Percentiles rank a stretch among this genome's conserved stretches.
Conservation (phyloP, 345 rosid genomes). For the Clarkia xantiana region DNA sequence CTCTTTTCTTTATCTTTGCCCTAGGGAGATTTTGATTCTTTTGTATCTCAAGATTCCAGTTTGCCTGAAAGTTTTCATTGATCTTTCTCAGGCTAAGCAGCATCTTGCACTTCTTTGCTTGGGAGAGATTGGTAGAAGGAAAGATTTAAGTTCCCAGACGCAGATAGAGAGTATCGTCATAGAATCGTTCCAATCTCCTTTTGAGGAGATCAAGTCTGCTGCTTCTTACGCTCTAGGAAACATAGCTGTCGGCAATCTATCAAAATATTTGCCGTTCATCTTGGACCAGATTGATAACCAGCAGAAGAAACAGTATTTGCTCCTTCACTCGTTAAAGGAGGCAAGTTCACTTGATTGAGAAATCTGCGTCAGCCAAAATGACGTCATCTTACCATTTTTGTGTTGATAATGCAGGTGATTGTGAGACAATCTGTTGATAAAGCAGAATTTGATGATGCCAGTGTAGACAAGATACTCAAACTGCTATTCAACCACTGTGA, state of each 20-base stretch:
- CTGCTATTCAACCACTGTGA: slow-evolving; percentile 91
- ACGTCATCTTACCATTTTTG: slow-evolving; percentile 2
- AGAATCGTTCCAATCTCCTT: slow-evolving; percentile 98
- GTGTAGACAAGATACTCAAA: slow-evolving; percentile 79
- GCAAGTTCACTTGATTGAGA: slow-evolving; percentile 18
- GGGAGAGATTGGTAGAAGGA: slow-evolving; percentile 97
- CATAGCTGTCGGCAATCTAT: slow-evolving; percentile 90
- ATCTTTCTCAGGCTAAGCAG: slow-evolving; percentile 52
- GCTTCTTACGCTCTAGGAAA: slow-evolving; percentile 99
- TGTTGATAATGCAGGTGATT: slow-evolving; percentile 46
- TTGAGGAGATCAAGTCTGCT: slow-evolving; percentile 96
- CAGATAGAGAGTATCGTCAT: slow-evolving; percentile 79
- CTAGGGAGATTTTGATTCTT: not conserved
- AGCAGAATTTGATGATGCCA: slow-evolving; percentile 82
- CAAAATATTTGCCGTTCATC: slow-evolving; percentile 92
- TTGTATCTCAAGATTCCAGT: not conserved
- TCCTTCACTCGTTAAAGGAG: slow-evolving; percentile 98
- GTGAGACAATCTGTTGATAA: slow-evolving; percentile 95
- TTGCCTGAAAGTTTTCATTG: not conserved
- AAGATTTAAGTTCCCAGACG: slow-evolving; percentile 69
- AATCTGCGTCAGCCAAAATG: not conserved
- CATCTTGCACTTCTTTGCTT: slow-evolving; percentile 85
- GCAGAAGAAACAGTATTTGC: slow-evolving; percentile 93
- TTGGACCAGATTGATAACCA: slow-evolving; percentile 99
- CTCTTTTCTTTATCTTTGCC: not conserved